Base-by-base conservation (phyloP, 2,329 filamentous ascomycete genomes). In the Fusarium sp. region DNA sequence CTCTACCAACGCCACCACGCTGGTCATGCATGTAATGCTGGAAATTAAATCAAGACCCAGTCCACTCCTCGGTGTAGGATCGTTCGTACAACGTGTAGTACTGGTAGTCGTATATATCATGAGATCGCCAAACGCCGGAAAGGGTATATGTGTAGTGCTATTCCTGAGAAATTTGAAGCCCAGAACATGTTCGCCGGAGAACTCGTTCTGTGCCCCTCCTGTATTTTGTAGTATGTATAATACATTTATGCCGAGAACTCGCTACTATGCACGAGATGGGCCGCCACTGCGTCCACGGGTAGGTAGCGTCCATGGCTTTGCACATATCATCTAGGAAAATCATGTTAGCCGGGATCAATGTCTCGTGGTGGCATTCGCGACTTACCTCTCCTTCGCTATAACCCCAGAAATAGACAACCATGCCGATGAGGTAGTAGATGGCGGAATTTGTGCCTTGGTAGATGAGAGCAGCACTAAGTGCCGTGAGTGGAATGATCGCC, bases 301-400 rank as follows among this genome's bases (percentile, higher is more conserved):
- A 4, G 90, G 90, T 51, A 93, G 81, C 51, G 90, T 90, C 90
- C 90, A 93, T 18, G 90, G 90, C 74, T 88, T 87, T 46, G 87
- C 83, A 77, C 90, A 92, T 58, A 92, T 87, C 60, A 90, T 86
- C 89, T 91, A 58, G 18, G 28, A 13, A 4, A 7, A n/a, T 2
- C 60, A 45, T 54, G 58, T 74, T 59, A 71, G 67, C 53, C 12
- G 28, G 30, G 10, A 6, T 14, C 4, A 55, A 14, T 8, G 16
- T 18, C 7, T n/a, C 11, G 10, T 7, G 7, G 18, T 5, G 25
- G 37, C 26, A 8, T 12, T 18, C 8, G 30, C 30, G 53, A 51
- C 91, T 78, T 81, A 97, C 94, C 90, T 99, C 96, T 81, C 96
- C 96, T 81, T 99, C 95, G 76, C 91, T 96, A 76, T 97, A 98